phyloP scores from a whole-genome alignment of 2,329 filamentous ascomycete genomes.

The Ceratocystis albifundus region DNA sequence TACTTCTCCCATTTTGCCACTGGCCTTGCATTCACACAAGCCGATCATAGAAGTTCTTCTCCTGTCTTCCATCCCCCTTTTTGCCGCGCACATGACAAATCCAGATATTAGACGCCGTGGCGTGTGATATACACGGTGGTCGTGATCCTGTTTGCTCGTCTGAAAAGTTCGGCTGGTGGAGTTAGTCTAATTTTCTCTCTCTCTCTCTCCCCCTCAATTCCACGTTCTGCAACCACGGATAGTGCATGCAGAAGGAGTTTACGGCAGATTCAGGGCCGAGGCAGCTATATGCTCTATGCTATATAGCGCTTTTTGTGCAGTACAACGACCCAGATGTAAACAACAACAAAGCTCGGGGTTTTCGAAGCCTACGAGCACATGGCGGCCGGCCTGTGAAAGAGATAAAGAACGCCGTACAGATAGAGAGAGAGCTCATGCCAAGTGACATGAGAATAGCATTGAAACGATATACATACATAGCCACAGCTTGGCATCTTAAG shows the following conservation, averaged over 20 bases:
- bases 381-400: too few species aligned
- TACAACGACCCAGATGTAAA: background rate
- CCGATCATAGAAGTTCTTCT: background rate
- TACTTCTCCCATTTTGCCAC: background rate
- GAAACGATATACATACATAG: too few species aligned
- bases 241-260: conserved; percentile 3
- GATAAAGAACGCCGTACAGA: too few species aligned
- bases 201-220: background rate
- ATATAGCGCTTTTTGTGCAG: background rate
- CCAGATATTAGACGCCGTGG: background rate
- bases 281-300: background rate
- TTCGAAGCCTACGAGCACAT: too few species aligned
- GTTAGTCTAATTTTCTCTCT: background rate
- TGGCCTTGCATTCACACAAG: background rate
- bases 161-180: background rate
- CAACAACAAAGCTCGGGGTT: background rate
- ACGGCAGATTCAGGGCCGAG: background rate
- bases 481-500: too few species aligned
- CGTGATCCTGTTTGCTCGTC: background rate
- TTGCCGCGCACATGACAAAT: background rate
- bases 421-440: too few species aligned
- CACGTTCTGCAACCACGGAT: background rate
- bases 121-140: background rate
- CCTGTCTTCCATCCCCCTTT: background rate
- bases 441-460: too few species aligned